These are phyloP conservation scores for Gossypioides kirkii DNA, from an alignment of 345 rosid genomes.

Conservation along the genomic window DNA sequence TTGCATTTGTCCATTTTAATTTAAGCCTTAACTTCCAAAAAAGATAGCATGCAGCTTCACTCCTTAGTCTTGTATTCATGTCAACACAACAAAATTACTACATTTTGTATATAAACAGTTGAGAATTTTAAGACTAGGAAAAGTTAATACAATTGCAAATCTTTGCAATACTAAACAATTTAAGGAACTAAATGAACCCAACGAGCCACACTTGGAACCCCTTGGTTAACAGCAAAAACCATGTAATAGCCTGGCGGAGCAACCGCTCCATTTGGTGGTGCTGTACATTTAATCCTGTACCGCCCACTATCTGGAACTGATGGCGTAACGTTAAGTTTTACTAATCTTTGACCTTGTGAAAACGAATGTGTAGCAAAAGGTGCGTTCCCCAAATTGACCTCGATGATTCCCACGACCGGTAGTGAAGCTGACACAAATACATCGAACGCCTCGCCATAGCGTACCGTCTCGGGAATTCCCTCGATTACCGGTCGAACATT, in stretches of 20 bases:
- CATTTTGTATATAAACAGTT: neutral
- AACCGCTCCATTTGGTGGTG: conserved; percentile 66
- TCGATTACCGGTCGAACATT: conserved; percentile 62
- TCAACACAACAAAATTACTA: neutral
- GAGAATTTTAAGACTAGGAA: neutral
- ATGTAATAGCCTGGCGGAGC: conserved; percentile 92
- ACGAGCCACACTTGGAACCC: conserved; percentile 80
- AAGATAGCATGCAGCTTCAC: too few species aligned
- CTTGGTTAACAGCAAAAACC: conserved; percentile 80
- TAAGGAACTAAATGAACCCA: conserved; percentile 68
- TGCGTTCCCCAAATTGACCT: conserved; percentile 54
- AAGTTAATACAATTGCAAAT: neutral
- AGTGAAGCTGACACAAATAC: conserved; percentile 50
- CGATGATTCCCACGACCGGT: conserved; percentile 68
- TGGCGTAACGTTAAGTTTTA: conserved; percentile 57
- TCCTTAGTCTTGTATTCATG: too few species aligned
- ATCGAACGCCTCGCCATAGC: conserved; percentile 44
- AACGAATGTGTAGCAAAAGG: conserved; percentile 88
- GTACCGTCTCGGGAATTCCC: conserved; percentile 45
- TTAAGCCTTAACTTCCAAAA: too few species aligned
- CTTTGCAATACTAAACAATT: neutral
- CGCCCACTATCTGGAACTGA: conserved; percentile 44
- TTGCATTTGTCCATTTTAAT: too few species aligned
- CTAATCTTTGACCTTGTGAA: conserved; percentile 77
- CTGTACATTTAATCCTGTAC: conserved; percentile 59